Evolutionary conservation across 805 yeast species (phyloP).

Genomic region (Metschnikowia similis): DNA sequence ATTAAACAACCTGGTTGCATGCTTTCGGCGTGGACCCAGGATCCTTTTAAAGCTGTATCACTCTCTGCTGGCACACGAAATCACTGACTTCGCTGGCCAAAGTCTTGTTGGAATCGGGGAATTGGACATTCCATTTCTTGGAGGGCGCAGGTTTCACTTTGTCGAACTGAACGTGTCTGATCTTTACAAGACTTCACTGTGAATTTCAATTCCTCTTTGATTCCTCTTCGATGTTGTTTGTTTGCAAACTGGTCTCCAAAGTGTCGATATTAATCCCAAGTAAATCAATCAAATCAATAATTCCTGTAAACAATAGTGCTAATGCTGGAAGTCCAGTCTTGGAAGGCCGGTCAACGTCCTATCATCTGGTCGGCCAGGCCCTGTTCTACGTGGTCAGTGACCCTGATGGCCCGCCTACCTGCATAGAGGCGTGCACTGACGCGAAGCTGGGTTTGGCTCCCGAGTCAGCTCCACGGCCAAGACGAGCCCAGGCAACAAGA

Average conservation of each 20-base stretch:
- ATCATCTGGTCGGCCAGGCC: too few relatives aligned
- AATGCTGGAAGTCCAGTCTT: too few relatives aligned
- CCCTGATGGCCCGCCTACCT: too few relatives aligned
- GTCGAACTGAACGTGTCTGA: slow-evolving; percentile 53
- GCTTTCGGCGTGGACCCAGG: slow-evolving; percentile 75
- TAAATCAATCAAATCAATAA: slow-evolving; percentile 45
- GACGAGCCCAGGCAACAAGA: too few relatives aligned
- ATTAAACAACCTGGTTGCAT: slow-evolving; percentile 29
- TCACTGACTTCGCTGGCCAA: slow-evolving; percentile 57
- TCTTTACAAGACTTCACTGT: slow-evolving; percentile 38
- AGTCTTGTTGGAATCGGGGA: slow-evolving; percentile 45
- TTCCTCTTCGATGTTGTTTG: slow-evolving; percentile 16
- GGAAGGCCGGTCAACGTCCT: too few relatives aligned
- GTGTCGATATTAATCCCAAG: slow-evolving; percentile 29
- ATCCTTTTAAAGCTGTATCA: slow-evolving; percentile 66
- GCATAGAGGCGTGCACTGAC: too few relatives aligned
- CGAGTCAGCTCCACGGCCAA: too few relatives aligned
- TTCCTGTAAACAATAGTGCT: too few relatives aligned
- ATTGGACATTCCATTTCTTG: slow-evolving; percentile 42
- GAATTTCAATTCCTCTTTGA: slow-evolving; percentile 48
- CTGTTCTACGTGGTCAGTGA: too few relatives aligned
- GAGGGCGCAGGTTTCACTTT: slow-evolving; percentile 34
- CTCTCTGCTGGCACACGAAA: slow-evolving; percentile 73
- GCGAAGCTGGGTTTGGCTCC: too few relatives aligned
- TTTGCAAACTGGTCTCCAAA: slow-evolving; percentile 25